Percentiles rank a stretch among this genome's conserved stretches.
phyloP scores from a whole-genome alignment of 495 filamentous ascomycete genomes.

The Pyrenula aspistea region DNA sequence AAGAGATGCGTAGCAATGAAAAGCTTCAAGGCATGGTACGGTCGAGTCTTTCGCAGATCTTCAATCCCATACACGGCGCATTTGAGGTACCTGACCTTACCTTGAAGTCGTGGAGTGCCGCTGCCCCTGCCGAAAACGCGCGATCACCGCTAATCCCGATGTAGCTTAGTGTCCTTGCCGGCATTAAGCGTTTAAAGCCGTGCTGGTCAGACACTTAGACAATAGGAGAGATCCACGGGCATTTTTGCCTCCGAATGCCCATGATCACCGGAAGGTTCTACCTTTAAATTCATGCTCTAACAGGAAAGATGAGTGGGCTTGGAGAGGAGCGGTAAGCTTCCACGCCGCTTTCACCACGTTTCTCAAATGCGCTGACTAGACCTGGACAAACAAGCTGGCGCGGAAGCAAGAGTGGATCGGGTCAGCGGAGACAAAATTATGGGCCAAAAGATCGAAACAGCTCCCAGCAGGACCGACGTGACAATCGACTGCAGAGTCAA shows the following conservation, averaged over 20 bases:
- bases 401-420: neutral
- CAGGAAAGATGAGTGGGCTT: conserved; percentile 21
- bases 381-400: neutral
- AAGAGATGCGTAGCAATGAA: too few species aligned
- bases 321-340: conserved; percentile 24
- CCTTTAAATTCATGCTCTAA: neutral
- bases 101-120: neutral
- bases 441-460: neutral
- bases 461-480: neutral
- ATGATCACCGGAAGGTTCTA: too few species aligned
- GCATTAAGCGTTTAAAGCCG: neutral
- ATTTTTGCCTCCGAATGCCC: too few species aligned
- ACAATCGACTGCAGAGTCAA: neutral
- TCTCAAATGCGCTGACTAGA: neutral
- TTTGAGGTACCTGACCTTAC: neutral
- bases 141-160: neutral
- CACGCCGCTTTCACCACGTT: neutral
- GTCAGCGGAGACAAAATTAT: neutral
- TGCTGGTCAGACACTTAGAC: too few species aligned
- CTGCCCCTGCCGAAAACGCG: neutral
- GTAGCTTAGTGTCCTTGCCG: neutral
- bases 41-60: neutral
- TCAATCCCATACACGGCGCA: neutral
- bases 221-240: neutral
- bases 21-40: neutral